Conservation (phyloP, 2,329 filamentous ascomycete genomes). For the Colletotrichum higginsianum region DNA sequence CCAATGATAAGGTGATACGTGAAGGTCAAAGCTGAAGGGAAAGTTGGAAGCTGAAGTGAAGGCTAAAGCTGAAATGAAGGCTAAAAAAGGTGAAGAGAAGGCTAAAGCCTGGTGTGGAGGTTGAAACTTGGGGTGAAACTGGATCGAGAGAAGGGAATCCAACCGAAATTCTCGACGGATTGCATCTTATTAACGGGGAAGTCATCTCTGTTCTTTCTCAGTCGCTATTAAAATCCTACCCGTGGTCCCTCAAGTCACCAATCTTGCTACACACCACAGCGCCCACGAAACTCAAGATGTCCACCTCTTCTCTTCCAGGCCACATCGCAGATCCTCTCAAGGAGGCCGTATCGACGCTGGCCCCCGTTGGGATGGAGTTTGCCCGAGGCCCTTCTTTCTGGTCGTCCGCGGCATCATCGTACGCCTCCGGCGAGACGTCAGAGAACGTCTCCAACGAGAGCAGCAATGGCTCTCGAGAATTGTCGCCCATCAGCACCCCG, state of each 20-base stretch:
- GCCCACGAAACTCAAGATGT: neutral
- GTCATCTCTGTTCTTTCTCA: no score
- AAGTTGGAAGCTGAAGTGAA: slow-evolving; percentile 1
- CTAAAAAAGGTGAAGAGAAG: neutral
- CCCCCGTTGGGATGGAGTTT: neutral
- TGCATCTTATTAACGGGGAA: no score
- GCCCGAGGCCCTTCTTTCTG: neutral
- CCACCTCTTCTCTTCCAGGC: neutral
- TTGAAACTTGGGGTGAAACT: neutral
- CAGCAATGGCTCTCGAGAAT: neutral
- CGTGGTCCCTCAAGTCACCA: neutral
- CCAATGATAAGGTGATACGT: neutral
- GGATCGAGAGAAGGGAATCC: neutral
- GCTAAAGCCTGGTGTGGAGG: neutral
- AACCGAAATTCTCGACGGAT: neutral
- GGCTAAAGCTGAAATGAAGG: neutral
- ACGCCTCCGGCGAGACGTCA: neutral
- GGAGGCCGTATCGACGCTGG: neutral
- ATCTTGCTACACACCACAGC: neutral
- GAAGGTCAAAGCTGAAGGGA: slow-evolving; percentile 10
- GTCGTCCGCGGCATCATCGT: neutral
- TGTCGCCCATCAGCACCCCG: neutral
- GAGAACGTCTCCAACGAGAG: neutral
- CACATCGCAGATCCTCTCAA: neutral
- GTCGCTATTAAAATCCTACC: no score